Evolutionary conservation across 2,329 filamentous ascomycete genomes (phyloP), one percentile per base, ranked within the genome.

Genomic region (Penicillium sclerotiorum): DNA sequence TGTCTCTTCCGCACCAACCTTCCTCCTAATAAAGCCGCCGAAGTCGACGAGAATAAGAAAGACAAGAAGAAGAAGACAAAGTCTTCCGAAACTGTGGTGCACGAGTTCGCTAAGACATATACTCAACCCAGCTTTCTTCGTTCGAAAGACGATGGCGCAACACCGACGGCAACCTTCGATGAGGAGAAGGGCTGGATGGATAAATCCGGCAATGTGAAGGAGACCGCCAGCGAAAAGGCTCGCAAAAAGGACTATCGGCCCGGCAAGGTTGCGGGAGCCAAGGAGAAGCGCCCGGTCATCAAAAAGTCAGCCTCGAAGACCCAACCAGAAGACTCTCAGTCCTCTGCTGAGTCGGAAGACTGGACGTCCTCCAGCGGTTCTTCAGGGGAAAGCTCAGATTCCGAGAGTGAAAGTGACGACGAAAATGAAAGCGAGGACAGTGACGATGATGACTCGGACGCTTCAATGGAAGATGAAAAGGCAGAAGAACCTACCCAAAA

Each of bases 141-240:
- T 67, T 76, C 78, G 5, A 77, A 66, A 11, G 62, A 67, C 12
- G 68, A 75, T 1, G 72, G 71, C 1, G 72, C 72, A 2, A 77
- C 78, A 39, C 68, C 76, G n/a, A 77, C 79, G 32, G 70, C 78
- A 2, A 84, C 87, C 48, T 96, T 87, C 67, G 81, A 94, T 33
- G 87, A 96, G 46, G 91, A 88, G 18, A 86, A 88, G 63, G 93
- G 93, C 1, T 97, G 94, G 93, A 81, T 96, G 0, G 87, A 96
- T 61, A 82, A 85, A 53, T 77, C 86, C 13, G 92, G 92, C 5
- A 83, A 86, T 47, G 74, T 96, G 1, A 82, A 95, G 53, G 72
- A 74, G 53, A 32, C 57, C 8, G 53, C 41, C 32, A 68, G 57
- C 39, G 59, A 65, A 5, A 66, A 67, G 45, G 50, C 60, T 33